Conservation (phyloP, 2,329 filamentous ascomycete species). For the Alternaria sp. region DNA sequence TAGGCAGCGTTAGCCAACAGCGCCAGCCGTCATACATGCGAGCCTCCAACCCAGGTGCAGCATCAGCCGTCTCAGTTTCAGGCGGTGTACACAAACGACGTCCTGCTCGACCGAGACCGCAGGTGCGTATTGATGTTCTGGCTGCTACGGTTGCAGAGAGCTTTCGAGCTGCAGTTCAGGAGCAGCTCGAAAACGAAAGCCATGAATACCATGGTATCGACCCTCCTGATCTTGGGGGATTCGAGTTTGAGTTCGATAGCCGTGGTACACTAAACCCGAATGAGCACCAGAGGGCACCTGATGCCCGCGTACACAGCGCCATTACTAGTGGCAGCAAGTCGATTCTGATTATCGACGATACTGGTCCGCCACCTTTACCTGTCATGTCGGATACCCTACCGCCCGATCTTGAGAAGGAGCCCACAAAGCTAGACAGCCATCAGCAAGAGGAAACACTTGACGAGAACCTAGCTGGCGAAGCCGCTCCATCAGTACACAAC, state of each 20-base stretch:
- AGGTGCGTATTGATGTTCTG: slow-evolving; percentile 79
- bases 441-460: slow-evolving; percentile 30
- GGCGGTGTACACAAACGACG: slow-evolving; percentile 45
- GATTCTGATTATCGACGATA: slow-evolving; percentile 83
- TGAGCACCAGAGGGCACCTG: slow-evolving; percentile 23
- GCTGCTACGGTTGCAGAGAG: slow-evolving; percentile 81
- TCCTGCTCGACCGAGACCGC: slow-evolving; percentile 42
- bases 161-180: slow-evolving; percentile 77
- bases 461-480: slow-evolving; percentile 21
- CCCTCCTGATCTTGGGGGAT: slow-evolving; percentile 39
- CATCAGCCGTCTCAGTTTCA: slow-evolving; percentile 34
- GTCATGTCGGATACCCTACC: slow-evolving; percentile 62
- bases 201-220: slow-evolving; percentile 25
- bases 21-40: slow-evolving; percentile 35
- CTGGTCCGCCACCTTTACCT: slow-evolving; percentile 64
- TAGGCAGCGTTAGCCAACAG: slow-evolving; percentile 29
- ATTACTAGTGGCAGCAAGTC: slow-evolving; percentile 87
- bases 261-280: slow-evolving; percentile 23
- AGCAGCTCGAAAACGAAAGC: slow-evolving; percentile 59
- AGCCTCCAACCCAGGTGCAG: slow-evolving; percentile 41
- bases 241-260: slow-evolving; percentile 49
- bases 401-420: slow-evolving; percentile 18
- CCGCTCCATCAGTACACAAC: slow-evolving; percentile 17
- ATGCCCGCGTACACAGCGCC: slow-evolving; percentile 57
- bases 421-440: slow-evolving; percentile 5